phyloP scores from a whole-genome alignment of 1,284 basidiomycete genomes.

The Moesziomyces globuligerus region DNA sequence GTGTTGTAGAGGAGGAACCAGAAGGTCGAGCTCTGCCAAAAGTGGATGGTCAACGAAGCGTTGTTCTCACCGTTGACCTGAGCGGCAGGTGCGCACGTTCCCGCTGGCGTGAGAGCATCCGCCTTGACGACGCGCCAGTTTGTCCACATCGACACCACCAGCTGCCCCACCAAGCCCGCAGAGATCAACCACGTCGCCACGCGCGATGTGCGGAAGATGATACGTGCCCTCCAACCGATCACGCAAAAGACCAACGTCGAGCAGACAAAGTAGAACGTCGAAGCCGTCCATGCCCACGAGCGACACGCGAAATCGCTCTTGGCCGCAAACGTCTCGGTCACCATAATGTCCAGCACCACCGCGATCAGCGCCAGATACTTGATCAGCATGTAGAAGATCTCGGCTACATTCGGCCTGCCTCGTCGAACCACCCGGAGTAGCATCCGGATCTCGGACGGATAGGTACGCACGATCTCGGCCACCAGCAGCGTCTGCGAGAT shows the following conservation, averaged over 20 bases:
- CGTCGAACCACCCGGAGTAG: slow-evolving; percentile 17
- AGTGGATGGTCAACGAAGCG: slow-evolving; percentile 2
- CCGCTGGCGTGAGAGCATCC: slow-evolving; percentile 24
- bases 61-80: slow-evolving; percentile 7
- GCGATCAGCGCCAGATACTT: slow-evolving; percentile 37
- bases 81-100: slow-evolving; percentile 18
- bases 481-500: slow-evolving; percentile 35
- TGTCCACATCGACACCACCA: slow-evolving; percentile 31
- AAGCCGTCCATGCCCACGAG: slow-evolving; percentile 35
- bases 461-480: slow-evolving; percentile 36
- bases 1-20: slow-evolving; percentile 49
- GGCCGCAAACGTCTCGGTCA: slow-evolving; percentile 29
- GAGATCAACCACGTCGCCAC: slow-evolving; percentile 11
- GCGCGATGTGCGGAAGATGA: slow-evolving; percentile 27
- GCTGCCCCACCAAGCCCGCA: slow-evolving; percentile 22
- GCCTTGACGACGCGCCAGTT: slow-evolving; percentile 32
- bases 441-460: slow-evolving; percentile 38
- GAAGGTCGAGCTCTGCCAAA: slow-evolving; percentile 37
- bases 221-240: slow-evolving; percentile 35
- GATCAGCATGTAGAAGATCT: slow-evolving; percentile 45
- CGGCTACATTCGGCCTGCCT: slow-evolving; percentile 43
- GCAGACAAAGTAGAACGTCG: slow-evolving; percentile 35
- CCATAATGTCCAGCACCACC: slow-evolving; percentile 26
- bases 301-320: slow-evolving; percentile 18
- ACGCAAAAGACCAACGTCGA: slow-evolving; percentile 36